phyloP scores from a whole-genome alignment of 2,329 filamentous ascomycete genomes.

The Sclerotinia borealis region DNA sequence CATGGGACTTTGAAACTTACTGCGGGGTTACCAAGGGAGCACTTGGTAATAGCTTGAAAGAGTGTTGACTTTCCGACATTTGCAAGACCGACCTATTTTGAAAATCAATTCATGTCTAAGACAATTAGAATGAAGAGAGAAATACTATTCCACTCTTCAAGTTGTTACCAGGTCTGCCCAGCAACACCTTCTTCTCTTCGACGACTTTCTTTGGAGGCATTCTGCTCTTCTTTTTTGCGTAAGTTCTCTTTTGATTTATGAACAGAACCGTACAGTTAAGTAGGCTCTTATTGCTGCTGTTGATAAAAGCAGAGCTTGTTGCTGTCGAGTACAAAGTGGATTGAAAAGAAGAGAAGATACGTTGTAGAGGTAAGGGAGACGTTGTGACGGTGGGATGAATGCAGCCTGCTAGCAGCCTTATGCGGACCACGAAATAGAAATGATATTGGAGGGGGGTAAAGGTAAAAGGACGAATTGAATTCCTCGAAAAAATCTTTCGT shows the following conservation, averaged over 20 bases:
- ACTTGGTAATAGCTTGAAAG: slow-evolving; percentile 99
- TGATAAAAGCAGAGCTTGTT: slow-evolving; percentile 42
- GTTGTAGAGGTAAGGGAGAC: slow-evolving; percentile 31
- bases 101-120: not conserved
- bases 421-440: slow-evolving; percentile 16
- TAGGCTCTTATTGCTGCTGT: slow-evolving; percentile 26
- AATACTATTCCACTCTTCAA: slow-evolving; percentile 98
- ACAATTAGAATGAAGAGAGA: slow-evolving; percentile 23
- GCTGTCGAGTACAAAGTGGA: slow-evolving; percentile 47
- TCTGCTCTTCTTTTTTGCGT: slow-evolving; percentile 43
- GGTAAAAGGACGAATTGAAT: not conserved
- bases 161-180: slow-evolving; percentile 95
- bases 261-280: slow-evolving; percentile 34
- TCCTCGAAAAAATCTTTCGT: not conserved
- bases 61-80: slow-evolving; percentile 99
- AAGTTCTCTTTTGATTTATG: slow-evolving; percentile 46
- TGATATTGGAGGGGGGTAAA: not conserved
- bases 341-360: slow-evolving; percentile 43
- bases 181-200: slow-evolving; percentile 90
- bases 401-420: slow-evolving; percentile 18
- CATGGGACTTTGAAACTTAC: slow-evolving; percentile 46
- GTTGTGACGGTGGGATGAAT: slow-evolving; percentile 24
- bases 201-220: slow-evolving; percentile 96
- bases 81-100: slow-evolving; percentile 79
- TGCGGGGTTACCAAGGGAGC: slow-evolving; percentile 92